phyloP scores from a whole-genome alignment of 345 rosid species.

The Pistacia vera region DNA sequence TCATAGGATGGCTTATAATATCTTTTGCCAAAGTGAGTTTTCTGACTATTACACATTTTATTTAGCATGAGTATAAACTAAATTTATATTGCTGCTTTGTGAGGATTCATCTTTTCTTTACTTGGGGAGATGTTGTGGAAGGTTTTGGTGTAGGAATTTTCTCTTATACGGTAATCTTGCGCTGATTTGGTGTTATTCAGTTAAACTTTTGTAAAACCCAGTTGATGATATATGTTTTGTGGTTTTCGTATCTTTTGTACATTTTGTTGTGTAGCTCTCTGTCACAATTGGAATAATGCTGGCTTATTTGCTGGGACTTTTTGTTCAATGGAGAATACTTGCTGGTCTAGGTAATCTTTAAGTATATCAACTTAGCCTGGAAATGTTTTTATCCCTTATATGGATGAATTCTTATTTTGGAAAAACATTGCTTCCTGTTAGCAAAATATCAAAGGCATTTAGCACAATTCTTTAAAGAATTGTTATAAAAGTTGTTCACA shows the following conservation, averaged over 20 bases:
- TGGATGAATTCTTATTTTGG: background rate
- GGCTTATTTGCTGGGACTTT: slow-evolving; percentile 88
- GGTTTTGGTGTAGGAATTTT: slow-evolving; percentile 99
- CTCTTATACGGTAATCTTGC: slow-evolving; percentile 74
- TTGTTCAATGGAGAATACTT: slow-evolving; percentile 90
- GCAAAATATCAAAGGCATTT: background rate
- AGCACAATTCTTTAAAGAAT: too few species aligned
- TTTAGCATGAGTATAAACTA: slow-evolving; percentile 7
- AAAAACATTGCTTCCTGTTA: background rate
- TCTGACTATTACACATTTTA: slow-evolving; percentile 8
- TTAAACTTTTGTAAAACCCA: slow-evolving; percentile 2
- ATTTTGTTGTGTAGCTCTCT: slow-evolving; percentile 65
- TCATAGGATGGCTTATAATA: slow-evolving; percentile 96
- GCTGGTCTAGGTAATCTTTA: slow-evolving; percentile 81
- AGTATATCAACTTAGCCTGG: slow-evolving; percentile 1
- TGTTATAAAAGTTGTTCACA: too few species aligned
- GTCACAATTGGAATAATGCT: slow-evolving; percentile 96
- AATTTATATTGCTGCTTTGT: slow-evolving; percentile 24
- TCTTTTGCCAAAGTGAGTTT: slow-evolving; percentile 88
- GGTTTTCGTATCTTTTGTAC: background rate
- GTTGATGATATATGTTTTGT: background rate
- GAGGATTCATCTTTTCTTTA: slow-evolving; percentile 94
- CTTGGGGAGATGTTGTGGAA: slow-evolving; percentile 93
- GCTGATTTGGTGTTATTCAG: slow-evolving; percentile 15
- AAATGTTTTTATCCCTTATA: background rate